Evolutionary conservation across 2,329 filamentous ascomycete species (phyloP), one percentile per base, ranked within the genome.

Genomic region (Seiridium cupressi): DNA sequence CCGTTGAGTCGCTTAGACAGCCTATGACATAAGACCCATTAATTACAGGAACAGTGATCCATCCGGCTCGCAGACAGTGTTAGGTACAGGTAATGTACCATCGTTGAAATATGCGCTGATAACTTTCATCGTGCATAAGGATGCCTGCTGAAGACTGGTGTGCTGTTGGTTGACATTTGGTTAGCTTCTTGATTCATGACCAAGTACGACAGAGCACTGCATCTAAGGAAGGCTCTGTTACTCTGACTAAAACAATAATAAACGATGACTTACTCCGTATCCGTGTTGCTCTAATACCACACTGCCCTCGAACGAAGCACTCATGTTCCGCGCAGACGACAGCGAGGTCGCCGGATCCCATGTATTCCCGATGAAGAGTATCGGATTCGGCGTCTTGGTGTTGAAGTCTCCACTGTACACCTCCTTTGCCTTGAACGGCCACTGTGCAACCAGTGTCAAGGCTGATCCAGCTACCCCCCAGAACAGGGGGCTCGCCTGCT

Each of bases 271-370:
- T 60, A 66, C 62, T 13, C 67, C 67, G 35, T 57, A 62, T 2
- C 68, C 69, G 26, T 67, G 61, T 38, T 69, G 64, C 60, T 71
- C 64, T 35, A 72, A 60, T 38, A 71, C 64, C 5, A 67, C 66
- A 56, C 71, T 72, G 6, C 67, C 69, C 40, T 63, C 64, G 57
- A 73, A 70, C 1, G 55, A 59, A 10, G 62, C 56, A 35, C 67
- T 71, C 61, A 69, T 65, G 53, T 70, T 70, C 46, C 59, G 46
- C 7, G 70, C 72, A 40, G 69, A 71, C 3, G 57, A 61, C 4
- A 73, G 36, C 18, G 72, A 70, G 26, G 73, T 74, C n/a, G 65
- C 62, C 1, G 70, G 66, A 51, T 76, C 73, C 6, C 61, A 65
- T 6, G 63, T 65, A 48, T 70, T 73, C 3, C 68, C 67, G 4